Conservation (phyloP, 1,284 basidiomycete species). For the Pyrrhoderma noxium region DNA sequence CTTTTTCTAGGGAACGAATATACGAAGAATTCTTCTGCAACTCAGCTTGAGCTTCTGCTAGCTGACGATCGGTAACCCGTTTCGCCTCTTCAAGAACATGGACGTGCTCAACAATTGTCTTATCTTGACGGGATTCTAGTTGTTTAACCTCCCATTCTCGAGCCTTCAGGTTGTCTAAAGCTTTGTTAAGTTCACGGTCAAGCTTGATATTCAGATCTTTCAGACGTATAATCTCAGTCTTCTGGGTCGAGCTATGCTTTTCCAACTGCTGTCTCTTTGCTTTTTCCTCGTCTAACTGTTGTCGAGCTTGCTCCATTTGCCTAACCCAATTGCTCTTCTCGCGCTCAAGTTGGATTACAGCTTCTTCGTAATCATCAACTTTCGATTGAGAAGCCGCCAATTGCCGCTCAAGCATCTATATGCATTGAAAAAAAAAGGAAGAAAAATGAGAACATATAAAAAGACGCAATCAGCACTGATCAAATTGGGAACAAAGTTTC, state of each 20-base stretch:
- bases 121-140: constrained; percentile 84
- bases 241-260: constrained; percentile 55
- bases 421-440: background rate
- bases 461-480: background rate
- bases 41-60: constrained; percentile 75
- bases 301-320: constrained; percentile 60
- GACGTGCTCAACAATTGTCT: constrained; percentile 98
- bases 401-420: constrained; percentile 72
- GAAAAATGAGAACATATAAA: no score
- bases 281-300: constrained; percentile 64
- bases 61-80: constrained; percentile 89
- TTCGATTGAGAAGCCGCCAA: constrained; percentile 65
- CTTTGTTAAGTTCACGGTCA: constrained; percentile 77
- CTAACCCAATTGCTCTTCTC: constrained; percentile 71
- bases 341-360: constrained; percentile 74
- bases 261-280: constrained; percentile 70
- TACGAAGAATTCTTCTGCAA: constrained; percentile 67
- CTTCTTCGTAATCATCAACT: constrained; percentile 83
- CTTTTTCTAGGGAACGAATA: constrained; percentile 80
- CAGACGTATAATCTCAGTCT: constrained; percentile 59
- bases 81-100: constrained; percentile 97
- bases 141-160: constrained; percentile 85
- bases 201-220: constrained; percentile 69
- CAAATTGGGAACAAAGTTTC: constrained; percentile 8
- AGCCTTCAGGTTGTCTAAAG: constrained; percentile 70